A percentile compares a stretch with the other conserved stretches of the same genome.
Conservation (phyloP, 495 filamentous ascomycete genomes). For the Immersiella caudata region DNA sequence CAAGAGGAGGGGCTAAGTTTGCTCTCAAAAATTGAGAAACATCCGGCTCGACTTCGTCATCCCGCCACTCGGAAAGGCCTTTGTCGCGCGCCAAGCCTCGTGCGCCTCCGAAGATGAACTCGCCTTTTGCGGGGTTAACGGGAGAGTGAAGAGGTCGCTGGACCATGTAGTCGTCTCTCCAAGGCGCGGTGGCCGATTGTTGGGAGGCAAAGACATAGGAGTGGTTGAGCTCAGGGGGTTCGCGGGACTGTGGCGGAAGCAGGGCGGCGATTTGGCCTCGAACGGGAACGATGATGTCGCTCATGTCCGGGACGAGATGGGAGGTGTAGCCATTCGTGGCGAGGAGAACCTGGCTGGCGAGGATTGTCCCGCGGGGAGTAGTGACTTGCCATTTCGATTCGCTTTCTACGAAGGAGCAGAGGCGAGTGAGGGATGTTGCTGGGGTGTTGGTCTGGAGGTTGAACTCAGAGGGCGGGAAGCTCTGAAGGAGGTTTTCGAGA, state of each 20-base stretch:
- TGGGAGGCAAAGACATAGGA: constrained; percentile 65
- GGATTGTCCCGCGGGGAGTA: constrained; percentile 65
- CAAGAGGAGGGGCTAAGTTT: constrained; percentile 38
- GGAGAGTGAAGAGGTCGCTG: constrained; percentile 55
- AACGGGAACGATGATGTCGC: constrained; percentile 74
- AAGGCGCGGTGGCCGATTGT: constrained; percentile 12
- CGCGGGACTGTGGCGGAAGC: constrained; percentile 48
- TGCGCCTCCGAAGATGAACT: constrained; percentile 57
- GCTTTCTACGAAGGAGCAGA: constrained; percentile 1
- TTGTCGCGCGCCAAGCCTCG: constrained; percentile 41
- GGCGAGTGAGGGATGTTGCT: constrained; percentile 51
- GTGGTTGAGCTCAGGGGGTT: constrained; percentile 40
- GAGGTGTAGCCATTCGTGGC: constrained; percentile 81
- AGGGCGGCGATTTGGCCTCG: constrained; percentile 74
- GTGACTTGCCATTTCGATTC: constrained; percentile 53
- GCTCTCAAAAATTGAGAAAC: constrained; percentile 51
- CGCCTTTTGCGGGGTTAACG: constrained; percentile 42
- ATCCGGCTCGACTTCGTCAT: constrained; percentile 60
- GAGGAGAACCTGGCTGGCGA: constrained; percentile 64
- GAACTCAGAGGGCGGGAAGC: constrained; percentile 41
- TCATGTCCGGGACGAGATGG: constrained; percentile 68
- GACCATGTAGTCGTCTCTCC: constrained; percentile 69
- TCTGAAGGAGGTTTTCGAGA: constrained; percentile 57
- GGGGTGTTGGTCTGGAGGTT: constrained; percentile 77
- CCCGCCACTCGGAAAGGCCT: constrained; percentile 61